Evolutionary conservation across 371 early-diverging fungal species (phyloP).

Genomic region (Funneliformis caledonium): DNA sequence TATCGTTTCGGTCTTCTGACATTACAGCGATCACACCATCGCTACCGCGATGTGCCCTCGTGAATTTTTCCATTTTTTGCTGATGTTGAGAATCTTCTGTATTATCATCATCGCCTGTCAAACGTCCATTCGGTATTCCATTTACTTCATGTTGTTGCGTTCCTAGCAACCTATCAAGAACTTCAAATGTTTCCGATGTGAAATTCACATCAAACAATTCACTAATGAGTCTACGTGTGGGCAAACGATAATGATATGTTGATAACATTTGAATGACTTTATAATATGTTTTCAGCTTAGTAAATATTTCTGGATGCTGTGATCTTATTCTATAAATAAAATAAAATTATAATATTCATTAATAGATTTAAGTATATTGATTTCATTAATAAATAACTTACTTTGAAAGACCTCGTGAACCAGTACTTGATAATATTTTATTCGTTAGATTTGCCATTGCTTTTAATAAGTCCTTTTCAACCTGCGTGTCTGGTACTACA

Average conservation of each 20-base stretch:
- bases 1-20: constrained; percentile 27
- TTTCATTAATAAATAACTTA: constrained; percentile 41
- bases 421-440: constrained; percentile 82
- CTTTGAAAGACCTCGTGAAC: constrained; percentile 72
- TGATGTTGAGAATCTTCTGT: constrained; percentile 1
- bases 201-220: constrained; percentile 81
- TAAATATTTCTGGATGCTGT: constrained; percentile 68
- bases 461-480: constrained; percentile 72
- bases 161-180: constrained; percentile 41
- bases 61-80: constrained; percentile 4
- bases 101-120: not conserved
- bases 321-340: constrained; percentile 51
- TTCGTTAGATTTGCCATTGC: constrained; percentile 84
- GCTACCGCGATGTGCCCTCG: constrained; percentile 29
- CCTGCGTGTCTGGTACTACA: constrained; percentile 51
- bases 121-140: not conserved
- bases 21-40: constrained; percentile 35
- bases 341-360: not conserved
- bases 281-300: constrained; percentile 60
- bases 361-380: not conserved
- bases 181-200: constrained; percentile 49
- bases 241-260: constrained; percentile 74
- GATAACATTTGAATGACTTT: constrained; percentile 67
- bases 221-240: constrained; percentile 76
- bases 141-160: not conserved